phyloP scores from a whole-genome alignment of 345 rosid species.

The Luvunga scandens region DNA sequence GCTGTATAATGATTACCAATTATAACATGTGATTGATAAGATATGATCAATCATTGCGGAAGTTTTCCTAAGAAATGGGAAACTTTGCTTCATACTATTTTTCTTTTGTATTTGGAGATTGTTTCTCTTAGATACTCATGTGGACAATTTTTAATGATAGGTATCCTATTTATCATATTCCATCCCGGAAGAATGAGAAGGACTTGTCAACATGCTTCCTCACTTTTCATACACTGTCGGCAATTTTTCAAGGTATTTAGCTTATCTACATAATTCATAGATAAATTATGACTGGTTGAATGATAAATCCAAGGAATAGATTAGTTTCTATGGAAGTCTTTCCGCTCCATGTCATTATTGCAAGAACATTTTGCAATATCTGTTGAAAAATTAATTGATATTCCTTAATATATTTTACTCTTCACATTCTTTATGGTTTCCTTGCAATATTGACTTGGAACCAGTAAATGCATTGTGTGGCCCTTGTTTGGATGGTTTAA shows the following conservation, averaged over 20 bases:
- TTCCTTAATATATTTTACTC: not conserved
- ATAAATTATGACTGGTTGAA: not conserved
- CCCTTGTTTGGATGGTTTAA: not conserved
- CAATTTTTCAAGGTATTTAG: slow-evolving; percentile 60
- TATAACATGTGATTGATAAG: not conserved
- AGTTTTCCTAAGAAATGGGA: not conserved
- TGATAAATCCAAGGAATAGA: not conserved
- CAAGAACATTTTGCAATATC: not conserved
- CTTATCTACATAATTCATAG: not conserved
- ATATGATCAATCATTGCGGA: not conserved
- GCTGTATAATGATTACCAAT: not conserved
- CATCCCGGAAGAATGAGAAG: slow-evolving; percentile 45
- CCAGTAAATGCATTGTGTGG: not conserved
- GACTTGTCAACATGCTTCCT: slow-evolving; percentile 74
- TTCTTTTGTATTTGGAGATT: not conserved
- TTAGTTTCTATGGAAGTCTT: not conserved
- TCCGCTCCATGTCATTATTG: not conserved
- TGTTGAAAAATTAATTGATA: not conserved
- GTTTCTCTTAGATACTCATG: not conserved
- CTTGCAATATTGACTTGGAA: not conserved
- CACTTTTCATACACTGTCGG: slow-evolving; percentile 73
- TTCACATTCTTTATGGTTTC: not conserved
- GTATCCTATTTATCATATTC: slow-evolving; percentile 83
- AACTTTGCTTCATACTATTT: not conserved
- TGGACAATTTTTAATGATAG: slow-evolving; percentile 22